phyloP scores from a whole-genome alignment of 2,329 filamentous ascomycete species.

The Tolypocladium amazonense region DNA sequence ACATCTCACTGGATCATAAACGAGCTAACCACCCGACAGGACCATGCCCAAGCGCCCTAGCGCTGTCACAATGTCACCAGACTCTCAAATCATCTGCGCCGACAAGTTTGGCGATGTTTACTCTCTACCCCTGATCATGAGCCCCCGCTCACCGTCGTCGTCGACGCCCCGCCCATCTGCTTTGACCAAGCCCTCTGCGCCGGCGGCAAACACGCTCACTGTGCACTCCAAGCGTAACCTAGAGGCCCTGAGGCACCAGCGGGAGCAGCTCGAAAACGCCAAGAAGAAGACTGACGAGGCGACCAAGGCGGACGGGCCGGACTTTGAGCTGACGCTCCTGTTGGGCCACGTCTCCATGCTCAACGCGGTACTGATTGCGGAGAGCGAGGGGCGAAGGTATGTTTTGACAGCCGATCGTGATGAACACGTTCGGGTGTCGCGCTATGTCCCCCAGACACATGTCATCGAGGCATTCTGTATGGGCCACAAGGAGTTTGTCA shows the following conservation, averaged over 20 bases:
- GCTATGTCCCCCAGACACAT: conserved; percentile 71
- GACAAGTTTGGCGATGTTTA: conserved; percentile 99
- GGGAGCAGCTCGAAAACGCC: conserved; percentile 29
- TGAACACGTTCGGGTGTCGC: conserved; percentile 77
- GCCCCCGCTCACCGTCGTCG: conserved; percentile 9
- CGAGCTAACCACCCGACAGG: conserved; percentile 33
- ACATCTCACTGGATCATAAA: background rate
- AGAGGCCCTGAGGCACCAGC: conserved; percentile 48
- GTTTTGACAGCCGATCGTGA: conserved; percentile 48
- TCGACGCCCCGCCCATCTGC: conserved; percentile 4
- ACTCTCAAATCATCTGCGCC: conserved; percentile 66
- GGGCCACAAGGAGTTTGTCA: conserved; percentile 79
- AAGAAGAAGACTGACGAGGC: conserved; percentile 14
- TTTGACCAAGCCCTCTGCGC: conserved; percentile 24
- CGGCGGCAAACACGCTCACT: conserved; percentile 46
- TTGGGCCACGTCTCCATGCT: conserved; percentile 95
- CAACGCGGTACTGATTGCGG: conserved; percentile 56
- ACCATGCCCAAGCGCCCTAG: conserved; percentile 84
- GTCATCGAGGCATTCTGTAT: conserved; percentile 85
- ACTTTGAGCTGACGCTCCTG: conserved; percentile 67
- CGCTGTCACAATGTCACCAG: conserved; percentile 58
- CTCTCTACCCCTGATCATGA: conserved; percentile 55
- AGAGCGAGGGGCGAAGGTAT: conserved; percentile 30
- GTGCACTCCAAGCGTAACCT: conserved; percentile 56
- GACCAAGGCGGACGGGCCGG: conserved; percentile 24